A percentile compares a stretch with the other conserved stretches of the same genome.
Evolutionary conservation across 768 basidiomycete species (phyloP).

Genomic region (Termitomyces sp.): DNA sequence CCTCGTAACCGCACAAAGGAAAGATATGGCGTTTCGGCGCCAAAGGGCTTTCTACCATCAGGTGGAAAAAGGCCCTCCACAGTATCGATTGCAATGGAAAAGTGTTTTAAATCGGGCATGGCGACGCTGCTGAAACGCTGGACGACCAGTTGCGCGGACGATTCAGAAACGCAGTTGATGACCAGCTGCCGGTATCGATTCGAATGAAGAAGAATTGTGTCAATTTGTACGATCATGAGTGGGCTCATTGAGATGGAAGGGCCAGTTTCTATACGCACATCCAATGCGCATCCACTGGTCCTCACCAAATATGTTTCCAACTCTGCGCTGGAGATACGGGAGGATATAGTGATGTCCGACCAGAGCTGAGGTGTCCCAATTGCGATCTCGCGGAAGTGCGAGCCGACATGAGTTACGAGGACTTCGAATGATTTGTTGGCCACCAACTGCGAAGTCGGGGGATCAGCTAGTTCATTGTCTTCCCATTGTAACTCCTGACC

Average conservation of each 20-base stretch:
- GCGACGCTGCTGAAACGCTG: slow-evolving; percentile 25
- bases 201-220: slow-evolving; percentile 30
- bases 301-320: slow-evolving; percentile 32
- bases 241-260: slow-evolving; percentile 4
- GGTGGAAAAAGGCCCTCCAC: slow-evolving; percentile 22
- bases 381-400: slow-evolving; percentile 37
- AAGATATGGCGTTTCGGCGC: slow-evolving; percentile 28
- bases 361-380: slow-evolving; percentile 39
- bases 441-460: neutral
- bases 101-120: slow-evolving; percentile 34
- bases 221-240: slow-evolving; percentile 24
- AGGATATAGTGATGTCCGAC: slow-evolving; percentile 32
- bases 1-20: slow-evolving; percentile 43
- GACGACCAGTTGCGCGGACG: slow-evolving; percentile 25
- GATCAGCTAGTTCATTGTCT: slow-evolving; percentile 12
- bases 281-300: slow-evolving; percentile 30
- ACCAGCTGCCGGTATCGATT: slow-evolving; percentile 36
- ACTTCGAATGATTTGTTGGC: slow-evolving; percentile 32
- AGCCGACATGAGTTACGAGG: slow-evolving; percentile 37
- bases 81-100: slow-evolving; percentile 38
- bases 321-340: slow-evolving; percentile 18
- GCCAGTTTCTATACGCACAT: slow-evolving; percentile 30
- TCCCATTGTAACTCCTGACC: slow-evolving; percentile 21
- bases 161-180: slow-evolving; percentile 28
- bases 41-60: slow-evolving; percentile 27